phyloP scores from a whole-genome alignment of 768 basidiomycete species.

The Tylopilus vinaceipallidus region DNA sequence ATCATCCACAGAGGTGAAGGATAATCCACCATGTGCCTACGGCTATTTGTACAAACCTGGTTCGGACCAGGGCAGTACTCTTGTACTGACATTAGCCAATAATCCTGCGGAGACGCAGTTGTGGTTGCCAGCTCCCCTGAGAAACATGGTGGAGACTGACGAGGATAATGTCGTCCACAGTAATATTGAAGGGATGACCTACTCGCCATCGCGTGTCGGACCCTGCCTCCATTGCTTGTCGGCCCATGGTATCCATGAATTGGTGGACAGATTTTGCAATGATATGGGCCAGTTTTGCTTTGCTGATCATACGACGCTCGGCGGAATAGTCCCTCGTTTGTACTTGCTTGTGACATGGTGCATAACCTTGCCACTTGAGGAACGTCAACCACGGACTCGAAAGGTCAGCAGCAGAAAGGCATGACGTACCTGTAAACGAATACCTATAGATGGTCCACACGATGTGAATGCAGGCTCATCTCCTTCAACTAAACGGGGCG shows the following conservation, averaged over 20 bases:
- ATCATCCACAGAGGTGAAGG: too few relatives aligned
- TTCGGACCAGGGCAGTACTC: too few relatives aligned
- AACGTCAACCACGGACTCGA: not conserved
- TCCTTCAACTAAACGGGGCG: constrained; percentile 47
- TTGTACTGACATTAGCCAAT: not conserved
- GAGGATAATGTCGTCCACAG: constrained; percentile 37
- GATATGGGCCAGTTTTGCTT: constrained; percentile 66
- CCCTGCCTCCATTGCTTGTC: constrained; percentile 2
- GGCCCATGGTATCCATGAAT: constrained; percentile 7
- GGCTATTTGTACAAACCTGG: too few relatives aligned
- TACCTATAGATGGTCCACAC: constrained; percentile 69
- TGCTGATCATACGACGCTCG: constrained; percentile 65
- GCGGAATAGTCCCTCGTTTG: constrained; percentile 69
- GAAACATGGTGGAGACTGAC: constrained; percentile 78
- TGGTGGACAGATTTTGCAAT: constrained; percentile 59
- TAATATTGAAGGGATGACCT: constrained; percentile 6
- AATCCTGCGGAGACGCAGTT: constrained; percentile 45
- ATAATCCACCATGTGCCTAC: too few relatives aligned
- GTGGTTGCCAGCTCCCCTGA: constrained; percentile 77
- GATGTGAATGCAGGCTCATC: constrained; percentile 62
- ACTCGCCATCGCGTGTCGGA: constrained; percentile 16
- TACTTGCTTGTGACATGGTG: constrained; percentile 67
- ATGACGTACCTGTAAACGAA: constrained; percentile 57
- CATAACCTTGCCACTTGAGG: constrained; percentile 73
- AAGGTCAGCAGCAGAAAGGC: not conserved